These are phyloP conservation scores for Plasmodium adleri DNA, from an alignment of 169 alveolate species.

Conservation along the genomic window DNA sequence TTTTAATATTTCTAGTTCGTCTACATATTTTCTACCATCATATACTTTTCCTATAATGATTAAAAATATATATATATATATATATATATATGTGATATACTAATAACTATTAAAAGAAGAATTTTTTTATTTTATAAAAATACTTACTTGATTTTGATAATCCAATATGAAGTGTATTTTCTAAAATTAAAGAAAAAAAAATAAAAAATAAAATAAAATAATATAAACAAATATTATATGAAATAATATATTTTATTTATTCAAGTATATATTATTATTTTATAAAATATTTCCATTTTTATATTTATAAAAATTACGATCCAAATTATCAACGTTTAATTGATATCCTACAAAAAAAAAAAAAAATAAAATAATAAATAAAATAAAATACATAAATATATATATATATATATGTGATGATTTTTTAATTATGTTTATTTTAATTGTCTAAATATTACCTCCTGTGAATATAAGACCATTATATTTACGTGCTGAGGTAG, in stretches of 20 bases:
- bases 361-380: not conserved
- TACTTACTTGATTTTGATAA: constrained; percentile 42
- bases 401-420: not conserved
- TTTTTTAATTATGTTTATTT: too few relatives aligned
- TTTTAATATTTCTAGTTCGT: constrained; percentile 41
- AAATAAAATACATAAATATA: not conserved
- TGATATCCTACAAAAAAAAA: constrained; percentile 25
- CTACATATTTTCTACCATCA: constrained; percentile 31
- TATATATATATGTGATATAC: constrained; percentile 19
- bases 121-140: not conserved
- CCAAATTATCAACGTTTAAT: constrained; percentile 31
- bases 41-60: constrained; percentile 40
- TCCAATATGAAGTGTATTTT: constrained; percentile 36
- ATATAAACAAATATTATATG: not conserved
- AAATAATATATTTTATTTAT: not conserved
- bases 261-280: not conserved
- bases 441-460: constrained; percentile 10
- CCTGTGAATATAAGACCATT: constrained; percentile 42
- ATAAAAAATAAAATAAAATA: not conserved
- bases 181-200: constrained; percentile 10
- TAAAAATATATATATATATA: constrained; percentile 1
- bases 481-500: constrained; percentile 24
- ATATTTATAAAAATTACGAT: constrained; percentile 9
- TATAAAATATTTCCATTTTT: not conserved
- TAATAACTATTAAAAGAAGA: not conserved